These are phyloP conservation scores for Stachybotrys echinatus DNA, from an alignment of 2,329 filamentous ascomycete genomes.

Conservation along the genomic window DNA sequence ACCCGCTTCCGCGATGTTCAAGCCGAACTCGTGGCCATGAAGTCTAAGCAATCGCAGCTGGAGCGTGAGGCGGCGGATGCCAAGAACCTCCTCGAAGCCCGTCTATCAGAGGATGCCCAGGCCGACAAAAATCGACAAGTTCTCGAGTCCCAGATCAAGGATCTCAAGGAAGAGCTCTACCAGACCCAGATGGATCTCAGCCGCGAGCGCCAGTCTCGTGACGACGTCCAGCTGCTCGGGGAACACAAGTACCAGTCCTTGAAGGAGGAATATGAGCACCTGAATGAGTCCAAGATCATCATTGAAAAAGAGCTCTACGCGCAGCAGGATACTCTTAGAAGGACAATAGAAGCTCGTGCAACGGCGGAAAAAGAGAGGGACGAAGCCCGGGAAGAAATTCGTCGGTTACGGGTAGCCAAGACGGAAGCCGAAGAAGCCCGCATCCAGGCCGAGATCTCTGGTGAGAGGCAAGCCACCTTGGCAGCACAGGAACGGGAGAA, in stretches of 20 bases:
- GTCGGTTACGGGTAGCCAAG: slow-evolving; percentile 76
- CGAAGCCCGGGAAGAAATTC: slow-evolving; percentile 81
- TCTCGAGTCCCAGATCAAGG: slow-evolving; percentile 80
- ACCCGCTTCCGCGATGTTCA: slow-evolving; percentile 76
- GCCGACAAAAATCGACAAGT: slow-evolving; percentile 75
- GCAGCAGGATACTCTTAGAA: slow-evolving; percentile 84
- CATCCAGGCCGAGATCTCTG: slow-evolving; percentile 71
- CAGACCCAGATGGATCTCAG: slow-evolving; percentile 84
- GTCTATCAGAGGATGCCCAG: slow-evolving; percentile 84
- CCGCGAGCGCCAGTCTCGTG: slow-evolving; percentile 84
- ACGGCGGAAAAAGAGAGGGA: slow-evolving; percentile 83
- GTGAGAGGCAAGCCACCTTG: slow-evolving; percentile 72
- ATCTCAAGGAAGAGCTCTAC: slow-evolving; percentile 81
- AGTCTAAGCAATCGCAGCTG: slow-evolving; percentile 75
- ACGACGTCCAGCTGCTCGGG: slow-evolving; percentile 85
- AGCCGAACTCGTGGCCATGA: slow-evolving; percentile 82
- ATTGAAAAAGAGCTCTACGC: slow-evolving; percentile 98
- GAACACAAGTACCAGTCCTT: slow-evolving; percentile 83
- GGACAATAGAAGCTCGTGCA: slow-evolving; percentile 75
- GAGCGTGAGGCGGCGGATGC: slow-evolving; percentile 87
- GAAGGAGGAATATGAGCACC: slow-evolving; percentile 75
- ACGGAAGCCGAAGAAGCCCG: slow-evolving; percentile 81
- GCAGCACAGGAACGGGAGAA: slow-evolving; percentile 76
- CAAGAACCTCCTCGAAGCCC: slow-evolving; percentile 77
- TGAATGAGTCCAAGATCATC: slow-evolving; percentile 93